Evolutionary conservation across 495 filamentous ascomycete genomes (phyloP).

Genomic region (Podospora pseudopauciseta): DNA sequence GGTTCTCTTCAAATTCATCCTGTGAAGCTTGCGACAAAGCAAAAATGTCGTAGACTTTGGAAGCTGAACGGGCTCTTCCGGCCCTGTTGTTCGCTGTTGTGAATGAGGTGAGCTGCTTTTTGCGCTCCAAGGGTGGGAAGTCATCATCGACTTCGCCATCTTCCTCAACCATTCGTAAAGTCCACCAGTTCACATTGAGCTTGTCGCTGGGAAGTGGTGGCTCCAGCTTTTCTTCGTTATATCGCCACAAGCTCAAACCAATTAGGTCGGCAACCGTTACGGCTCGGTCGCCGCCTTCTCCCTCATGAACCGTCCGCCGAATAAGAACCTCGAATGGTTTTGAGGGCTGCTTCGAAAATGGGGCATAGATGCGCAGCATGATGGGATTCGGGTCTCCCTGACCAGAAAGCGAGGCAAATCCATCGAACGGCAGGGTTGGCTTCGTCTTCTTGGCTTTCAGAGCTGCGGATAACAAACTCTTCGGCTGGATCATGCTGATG

Average conservation of each 20-base stretch:
- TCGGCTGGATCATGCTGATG: conserved; percentile 76
- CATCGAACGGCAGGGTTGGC: conserved; percentile 76
- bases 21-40: conserved; percentile 79
- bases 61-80: conserved; percentile 66
- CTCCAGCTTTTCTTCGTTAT: conserved; percentile 73
- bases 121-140: conserved; percentile 81
- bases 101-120: conserved; percentile 75
- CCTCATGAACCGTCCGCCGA: conserved; percentile 68
- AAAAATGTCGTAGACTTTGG: conserved; percentile 90
- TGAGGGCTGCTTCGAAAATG: conserved; percentile 69
- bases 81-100: conserved; percentile 81
- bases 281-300: conserved; percentile 55
- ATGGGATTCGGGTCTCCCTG: conserved; percentile 80
- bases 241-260: conserved; percentile 82
- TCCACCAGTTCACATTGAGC: conserved; percentile 87
- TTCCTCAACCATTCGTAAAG: conserved; percentile 85
- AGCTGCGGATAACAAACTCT: conserved; percentile 62
- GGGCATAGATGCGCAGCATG: conserved; percentile 79
- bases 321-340: conserved; percentile 76
- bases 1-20: conserved; percentile 72
- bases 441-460: conserved; percentile 78
- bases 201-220: conserved; percentile 66
- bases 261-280: conserved; percentile 89
- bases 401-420: conserved; percentile 80
- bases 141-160: conserved; percentile 90